Percentiles rank a stretch among this genome's conserved stretches.
These are phyloP conservation scores for Waltergamsia citrina DNA, from an alignment of 2,329 filamentous ascomycete genomes.

Conservation along the genomic window DNA sequence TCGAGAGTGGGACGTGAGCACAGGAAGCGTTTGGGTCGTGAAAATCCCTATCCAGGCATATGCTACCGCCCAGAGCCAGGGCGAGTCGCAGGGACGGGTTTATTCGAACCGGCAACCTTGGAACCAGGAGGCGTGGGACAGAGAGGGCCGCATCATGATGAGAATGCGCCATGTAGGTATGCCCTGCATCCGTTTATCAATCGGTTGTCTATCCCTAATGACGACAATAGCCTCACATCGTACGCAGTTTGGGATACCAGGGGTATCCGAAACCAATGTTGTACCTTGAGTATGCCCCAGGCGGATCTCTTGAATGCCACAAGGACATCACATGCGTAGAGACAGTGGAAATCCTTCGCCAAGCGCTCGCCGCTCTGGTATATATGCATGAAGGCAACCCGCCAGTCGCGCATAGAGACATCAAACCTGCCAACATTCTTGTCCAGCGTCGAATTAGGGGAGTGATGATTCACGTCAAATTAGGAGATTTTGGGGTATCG, in stretches of 20 bases:
- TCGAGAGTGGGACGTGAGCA: constrained; percentile 13
- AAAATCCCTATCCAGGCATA: constrained; percentile 11
- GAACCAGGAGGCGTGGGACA: constrained; percentile 7
- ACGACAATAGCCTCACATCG: constrained; percentile 8
- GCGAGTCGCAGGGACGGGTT: too few species aligned
- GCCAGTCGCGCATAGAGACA: constrained; percentile 78
- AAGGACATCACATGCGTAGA: constrained; percentile 7
- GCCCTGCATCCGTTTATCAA: background rate
- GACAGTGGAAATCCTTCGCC: constrained; percentile 7
- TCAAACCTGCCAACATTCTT: constrained; percentile 88
- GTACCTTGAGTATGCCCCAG: constrained; percentile 7
- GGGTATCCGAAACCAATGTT: too few species aligned
- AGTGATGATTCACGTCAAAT: constrained; percentile 68
- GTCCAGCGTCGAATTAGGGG: constrained; percentile 59
- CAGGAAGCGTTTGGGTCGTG: constrained; percentile 9
- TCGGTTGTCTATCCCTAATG: constrained; percentile 5
- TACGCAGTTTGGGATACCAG: too few species aligned
- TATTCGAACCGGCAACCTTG: constrained; percentile 1
- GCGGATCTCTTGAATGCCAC: constrained; percentile 3
- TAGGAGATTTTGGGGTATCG: constrained; percentile 85
- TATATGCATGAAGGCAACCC: constrained; percentile 7
- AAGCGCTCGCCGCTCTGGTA: constrained; percentile 9
- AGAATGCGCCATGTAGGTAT: constrained; percentile 10
- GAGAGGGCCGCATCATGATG: constrained; percentile 12
- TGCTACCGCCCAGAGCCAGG: too few species aligned